Percentiles rank a stretch among this genome's conserved stretches.
Evolutionary conservation across 345 rosid genomes (phyloP).

Genomic region (Citrus cavaleriei): DNA sequence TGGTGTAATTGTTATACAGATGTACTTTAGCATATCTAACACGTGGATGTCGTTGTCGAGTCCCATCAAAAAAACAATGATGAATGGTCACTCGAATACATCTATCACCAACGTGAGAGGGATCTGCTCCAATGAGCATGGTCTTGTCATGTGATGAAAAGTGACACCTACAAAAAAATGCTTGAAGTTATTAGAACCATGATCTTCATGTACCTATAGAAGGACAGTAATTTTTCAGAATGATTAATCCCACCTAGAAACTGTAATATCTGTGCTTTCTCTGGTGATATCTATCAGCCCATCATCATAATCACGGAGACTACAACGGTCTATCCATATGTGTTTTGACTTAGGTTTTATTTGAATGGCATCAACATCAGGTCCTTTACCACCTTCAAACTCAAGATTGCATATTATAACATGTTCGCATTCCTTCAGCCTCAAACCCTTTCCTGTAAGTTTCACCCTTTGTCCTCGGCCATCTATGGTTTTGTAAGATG

Average conservation of each 20-base stretch:
- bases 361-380: conserved; percentile 90
- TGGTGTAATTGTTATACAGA: conserved; percentile 82
- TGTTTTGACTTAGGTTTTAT: conserved; percentile 86
- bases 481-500: conserved; percentile 92
- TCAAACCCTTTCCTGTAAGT: conserved; percentile 83
- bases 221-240: not conserved
- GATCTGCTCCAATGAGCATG: conserved; percentile 84
- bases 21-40: conserved; percentile 85
- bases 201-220: not conserved
- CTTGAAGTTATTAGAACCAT: conserved; percentile 5
- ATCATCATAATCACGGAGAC: conserved; percentile 79
- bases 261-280: conserved; percentile 84
- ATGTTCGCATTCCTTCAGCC: conserved; percentile 83
- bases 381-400: conserved; percentile 84
- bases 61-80: conserved; percentile 91
- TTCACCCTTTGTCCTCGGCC: conserved; percentile 88
- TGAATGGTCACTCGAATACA: conserved; percentile 88
- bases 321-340: conserved; percentile 93
- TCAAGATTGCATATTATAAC: conserved; percentile 81
- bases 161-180: conserved; percentile 56
- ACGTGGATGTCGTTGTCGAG: conserved; percentile 91
- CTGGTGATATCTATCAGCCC: conserved; percentile 94
- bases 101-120: conserved; percentile 69
- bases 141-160: conserved; percentile 85
- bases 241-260: conserved; percentile 59